Conservation (phyloP, 306 rosid species). For the Corylus avellana region DNA sequence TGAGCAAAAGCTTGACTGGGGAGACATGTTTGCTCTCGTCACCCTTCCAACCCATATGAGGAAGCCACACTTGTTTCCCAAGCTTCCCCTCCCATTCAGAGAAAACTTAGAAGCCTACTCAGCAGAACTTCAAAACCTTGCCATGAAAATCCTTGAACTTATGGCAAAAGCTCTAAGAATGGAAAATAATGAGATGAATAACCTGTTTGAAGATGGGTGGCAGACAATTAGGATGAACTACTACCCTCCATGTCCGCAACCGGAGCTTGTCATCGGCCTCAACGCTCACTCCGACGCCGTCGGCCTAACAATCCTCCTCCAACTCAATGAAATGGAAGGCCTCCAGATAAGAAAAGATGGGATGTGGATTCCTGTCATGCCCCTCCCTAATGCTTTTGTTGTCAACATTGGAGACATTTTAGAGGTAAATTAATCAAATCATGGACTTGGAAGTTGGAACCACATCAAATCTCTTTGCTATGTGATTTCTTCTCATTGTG, state of each 20-base stretch:
- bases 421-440: too few relatives aligned
- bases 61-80: slow-evolving; percentile 47
- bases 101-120: slow-evolving; percentile 32
- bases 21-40: background rate
- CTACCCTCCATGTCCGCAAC: slow-evolving; percentile 39
- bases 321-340: slow-evolving; percentile 39
- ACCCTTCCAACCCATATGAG: slow-evolving; percentile 37
- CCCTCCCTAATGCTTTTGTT: slow-evolving; percentile 31
- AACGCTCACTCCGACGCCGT: slow-evolving; percentile 28
- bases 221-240: slow-evolving; percentile 34
- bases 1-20: slow-evolving; percentile 4
- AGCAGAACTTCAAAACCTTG: slow-evolving; percentile 12
- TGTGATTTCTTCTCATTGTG: too few relatives aligned
- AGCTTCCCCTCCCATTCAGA: slow-evolving; percentile 40
- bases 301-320: slow-evolving; percentile 41
- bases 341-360: slow-evolving; percentile 40
- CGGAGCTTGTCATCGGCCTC: slow-evolving; percentile 32
- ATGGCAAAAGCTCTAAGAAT: slow-evolving; percentile 26
- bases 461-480: too few relatives aligned
- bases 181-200: slow-evolving; percentile 19
- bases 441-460: too few relatives aligned
- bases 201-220: slow-evolving; percentile 30
- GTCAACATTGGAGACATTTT: slow-evolving; percentile 11
- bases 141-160: slow-evolving; percentile 14
- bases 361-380: slow-evolving; percentile 34